Percentiles rank a stretch among this genome's conserved stretches.
These are phyloP conservation scores for Beauveria sp. DNA, from an alignment of 2,329 filamentous ascomycete genomes.

Conservation along the genomic window DNA sequence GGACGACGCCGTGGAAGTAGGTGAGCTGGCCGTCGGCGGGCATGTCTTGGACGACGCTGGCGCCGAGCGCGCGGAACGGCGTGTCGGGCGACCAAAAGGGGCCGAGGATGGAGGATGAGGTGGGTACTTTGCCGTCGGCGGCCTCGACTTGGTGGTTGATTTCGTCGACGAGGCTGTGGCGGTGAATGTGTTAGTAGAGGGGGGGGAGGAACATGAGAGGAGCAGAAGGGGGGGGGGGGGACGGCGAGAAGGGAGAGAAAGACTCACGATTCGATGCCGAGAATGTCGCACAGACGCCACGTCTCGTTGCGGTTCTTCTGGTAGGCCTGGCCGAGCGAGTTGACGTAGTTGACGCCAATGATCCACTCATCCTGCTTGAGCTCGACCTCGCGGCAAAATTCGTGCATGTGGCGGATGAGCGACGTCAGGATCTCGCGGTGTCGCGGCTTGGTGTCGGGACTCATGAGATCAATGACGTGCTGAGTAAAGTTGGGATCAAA, in stretches of 20 bases:
- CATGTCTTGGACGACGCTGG: constrained; percentile 56
- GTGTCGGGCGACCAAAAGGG: constrained; percentile 73
- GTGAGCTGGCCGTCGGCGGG: constrained; percentile 51
- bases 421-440: constrained; percentile 55
- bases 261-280: constrained; percentile 63
- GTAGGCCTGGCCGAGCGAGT: constrained; percentile 63
- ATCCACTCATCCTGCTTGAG: constrained; percentile 73
- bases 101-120: constrained; percentile 68
- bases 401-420: constrained; percentile 66
- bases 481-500: constrained; percentile 75
- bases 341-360: constrained; percentile 65
- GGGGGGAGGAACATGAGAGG: not conserved
- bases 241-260: too few relatives aligned
- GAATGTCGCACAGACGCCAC: constrained; percentile 63
- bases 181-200: not conserved
- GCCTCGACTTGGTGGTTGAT: constrained; percentile 58
- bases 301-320: constrained; percentile 65
- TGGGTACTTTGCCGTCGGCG: constrained; percentile 54
- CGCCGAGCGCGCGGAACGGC: constrained; percentile 61
- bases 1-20: constrained; percentile 62
- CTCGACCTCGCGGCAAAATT: constrained; percentile 71
- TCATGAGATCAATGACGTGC: constrained; percentile 65
- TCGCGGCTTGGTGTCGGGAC: constrained; percentile 58
- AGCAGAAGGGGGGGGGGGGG: not conserved
- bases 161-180: constrained; percentile 50